Conservation (phyloP, 306 rosid species). For the Cicer arietinum region DNA sequence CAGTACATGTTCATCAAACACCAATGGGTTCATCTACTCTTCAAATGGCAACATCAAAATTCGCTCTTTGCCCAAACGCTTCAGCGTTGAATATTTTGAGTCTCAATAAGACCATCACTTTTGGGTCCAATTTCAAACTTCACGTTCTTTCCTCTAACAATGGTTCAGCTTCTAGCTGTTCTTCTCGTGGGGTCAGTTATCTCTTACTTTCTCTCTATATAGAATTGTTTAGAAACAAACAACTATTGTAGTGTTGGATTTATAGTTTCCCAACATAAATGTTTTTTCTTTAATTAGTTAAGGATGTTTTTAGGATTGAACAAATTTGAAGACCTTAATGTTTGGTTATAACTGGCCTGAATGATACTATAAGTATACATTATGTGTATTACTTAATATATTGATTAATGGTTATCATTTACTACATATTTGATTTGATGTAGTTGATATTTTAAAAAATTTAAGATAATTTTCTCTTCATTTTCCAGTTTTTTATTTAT, state of each 20-base stretch:
- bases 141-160: conserved; percentile 56
- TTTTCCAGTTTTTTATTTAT: too few relatives aligned
- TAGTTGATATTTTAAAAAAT: background rate
- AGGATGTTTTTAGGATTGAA: conserved; percentile 31
- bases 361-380: background rate
- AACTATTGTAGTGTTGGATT: conserved; percentile 8
- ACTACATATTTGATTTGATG: background rate
- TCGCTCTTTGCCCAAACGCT: conserved; percentile 39
- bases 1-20: conserved; percentile 21
- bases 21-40: conserved; percentile 56
- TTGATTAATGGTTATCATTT: conserved; percentile 21
- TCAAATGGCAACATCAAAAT: conserved; percentile 52
- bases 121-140: conserved; percentile 44
- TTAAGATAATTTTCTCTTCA: too few relatives aligned
- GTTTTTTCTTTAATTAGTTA: conserved; percentile 18
- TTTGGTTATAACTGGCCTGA: background rate
- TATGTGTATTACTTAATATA: background rate
- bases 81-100: conserved; percentile 33
- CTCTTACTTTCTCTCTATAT: background rate
- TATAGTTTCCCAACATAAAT: conserved; percentile 3
- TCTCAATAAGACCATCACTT: conserved; percentile 14
- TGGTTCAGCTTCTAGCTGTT: conserved; percentile 56
- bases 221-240: conserved; percentile 3
- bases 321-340: conserved; percentile 24
- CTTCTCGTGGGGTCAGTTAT: conserved; percentile 59